Conservation (phyloP, 352 stramenopile species). For the Elongisporangium prolatum region DNA sequence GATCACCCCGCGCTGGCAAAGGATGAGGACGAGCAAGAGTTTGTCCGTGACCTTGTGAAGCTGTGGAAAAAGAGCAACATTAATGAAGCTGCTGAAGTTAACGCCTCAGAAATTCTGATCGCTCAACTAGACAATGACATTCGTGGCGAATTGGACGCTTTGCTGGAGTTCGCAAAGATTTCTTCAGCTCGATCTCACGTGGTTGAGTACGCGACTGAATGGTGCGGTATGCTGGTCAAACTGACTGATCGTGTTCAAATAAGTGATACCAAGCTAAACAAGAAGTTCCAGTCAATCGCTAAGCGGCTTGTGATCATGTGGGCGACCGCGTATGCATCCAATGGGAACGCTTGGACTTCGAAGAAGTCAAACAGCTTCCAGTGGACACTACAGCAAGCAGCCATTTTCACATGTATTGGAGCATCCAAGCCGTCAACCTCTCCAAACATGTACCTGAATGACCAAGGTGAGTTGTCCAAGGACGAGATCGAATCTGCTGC, state of each 20-base stretch:
- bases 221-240: conserved; percentile 23
- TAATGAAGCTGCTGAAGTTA: neutral
- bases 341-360: neutral
- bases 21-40: conserved; percentile 26
- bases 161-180: conserved; percentile 33
- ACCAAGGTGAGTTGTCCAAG: conserved; percentile 42
- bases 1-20: conserved; percentile 23
- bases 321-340: conserved; percentile 8
- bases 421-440: neutral
- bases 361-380: neutral
- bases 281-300: conserved; percentile 13
- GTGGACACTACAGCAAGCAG: neutral
- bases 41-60: conserved; percentile 35
- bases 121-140: conserved; percentile 18
- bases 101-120: conserved; percentile 17
- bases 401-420: neutral
- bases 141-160: conserved; percentile 18
- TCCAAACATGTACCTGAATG: conserved; percentile 50
- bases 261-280: conserved; percentile 2
- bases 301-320: conserved; percentile 9
- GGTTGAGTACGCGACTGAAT: conserved; percentile 19
- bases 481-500: conserved; percentile 17
- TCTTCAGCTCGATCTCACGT: conserved; percentile 19
- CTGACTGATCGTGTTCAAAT: conserved; percentile 3
- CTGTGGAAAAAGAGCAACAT: conserved; percentile 8